A percentile compares a stretch with the other conserved stretches of the same genome.
Conservation (phyloP, 208 protist species). For the Leishmania guyanensis region DNA sequence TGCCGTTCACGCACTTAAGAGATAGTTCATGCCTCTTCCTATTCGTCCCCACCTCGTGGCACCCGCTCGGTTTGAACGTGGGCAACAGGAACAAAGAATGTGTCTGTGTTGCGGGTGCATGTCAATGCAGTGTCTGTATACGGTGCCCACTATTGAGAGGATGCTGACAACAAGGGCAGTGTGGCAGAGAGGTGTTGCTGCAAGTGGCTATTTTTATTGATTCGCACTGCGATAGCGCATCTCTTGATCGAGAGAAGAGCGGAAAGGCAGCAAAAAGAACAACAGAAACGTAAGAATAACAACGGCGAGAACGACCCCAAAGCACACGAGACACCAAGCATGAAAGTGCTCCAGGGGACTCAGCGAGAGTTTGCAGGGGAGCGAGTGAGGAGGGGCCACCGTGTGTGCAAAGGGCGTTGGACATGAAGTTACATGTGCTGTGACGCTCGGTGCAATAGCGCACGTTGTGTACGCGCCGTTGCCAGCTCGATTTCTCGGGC, state of each 20-base stretch:
- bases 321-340: not conserved
- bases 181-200: not conserved
- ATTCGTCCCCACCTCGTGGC: not conserved
- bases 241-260: not conserved
- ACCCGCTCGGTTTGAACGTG: not conserved
- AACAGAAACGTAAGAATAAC: not conserved
- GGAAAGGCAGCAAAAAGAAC: not conserved
- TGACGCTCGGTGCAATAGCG: not conserved
- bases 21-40: not conserved
- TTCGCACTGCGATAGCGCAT: not conserved
- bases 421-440: not conserved
- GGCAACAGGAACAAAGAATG: not conserved
- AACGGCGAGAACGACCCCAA: not conserved
- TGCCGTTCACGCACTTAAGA: not conserved
- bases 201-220: not conserved
- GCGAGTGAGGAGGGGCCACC: not conserved
- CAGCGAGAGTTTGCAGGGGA: not conserved
- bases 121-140: not conserved
- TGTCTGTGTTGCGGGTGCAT: not conserved
- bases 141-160: not conserved
- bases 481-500: not conserved
- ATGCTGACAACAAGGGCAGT: not conserved
- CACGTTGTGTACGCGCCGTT: not conserved
- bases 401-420: not conserved
- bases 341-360: not conserved